Conservation (phyloP, 495 filamentous ascomycete species). For the Lasiosphaeria ovina region DNA sequence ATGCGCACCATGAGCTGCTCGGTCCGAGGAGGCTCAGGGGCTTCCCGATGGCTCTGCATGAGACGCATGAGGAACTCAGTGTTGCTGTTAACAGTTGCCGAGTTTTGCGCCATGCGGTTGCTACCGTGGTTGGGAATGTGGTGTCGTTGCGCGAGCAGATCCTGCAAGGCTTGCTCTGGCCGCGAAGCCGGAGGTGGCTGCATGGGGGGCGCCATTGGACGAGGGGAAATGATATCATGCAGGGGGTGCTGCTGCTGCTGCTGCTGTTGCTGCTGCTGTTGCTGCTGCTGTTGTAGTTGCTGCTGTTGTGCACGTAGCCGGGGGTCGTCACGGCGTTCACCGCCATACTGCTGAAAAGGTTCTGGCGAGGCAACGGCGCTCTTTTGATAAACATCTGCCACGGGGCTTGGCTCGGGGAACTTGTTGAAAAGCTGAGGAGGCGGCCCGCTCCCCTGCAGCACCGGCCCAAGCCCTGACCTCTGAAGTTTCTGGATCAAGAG, state of each 20-base stretch:
- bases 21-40: slow-evolving; percentile 44
- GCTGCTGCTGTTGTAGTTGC: slow-evolving; percentile 9
- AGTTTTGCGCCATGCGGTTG: slow-evolving; percentile 37
- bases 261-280: background rate
- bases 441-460: slow-evolving; percentile 20
- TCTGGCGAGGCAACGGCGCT: slow-evolving; percentile 39
- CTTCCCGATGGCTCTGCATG: slow-evolving; percentile 48
- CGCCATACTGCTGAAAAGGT: slow-evolving; percentile 43
- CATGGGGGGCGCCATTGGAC: slow-evolving; percentile 35
- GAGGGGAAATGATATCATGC: slow-evolving; percentile 46
- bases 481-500: slow-evolving; percentile 81
- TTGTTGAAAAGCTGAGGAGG: slow-evolving; percentile 19
- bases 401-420: slow-evolving; percentile 34
- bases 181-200: slow-evolving; percentile 39
- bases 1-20: slow-evolving; percentile 35
- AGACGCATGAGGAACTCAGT: slow-evolving; percentile 56
- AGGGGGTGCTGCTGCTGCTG: slow-evolving; percentile 25
- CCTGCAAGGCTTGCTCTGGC: slow-evolving; percentile 54
- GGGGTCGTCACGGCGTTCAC: slow-evolving; percentile 42
- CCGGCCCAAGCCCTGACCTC: slow-evolving; percentile 27
- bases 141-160: slow-evolving; percentile 52
- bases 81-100: slow-evolving; percentile 45
- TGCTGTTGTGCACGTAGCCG: slow-evolving; percentile 19
- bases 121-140: slow-evolving; percentile 36
- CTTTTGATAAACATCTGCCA: slow-evolving; percentile 28